Conservation (phyloP, 345 rosid genomes). For the Hibiscus mutabilis region DNA sequence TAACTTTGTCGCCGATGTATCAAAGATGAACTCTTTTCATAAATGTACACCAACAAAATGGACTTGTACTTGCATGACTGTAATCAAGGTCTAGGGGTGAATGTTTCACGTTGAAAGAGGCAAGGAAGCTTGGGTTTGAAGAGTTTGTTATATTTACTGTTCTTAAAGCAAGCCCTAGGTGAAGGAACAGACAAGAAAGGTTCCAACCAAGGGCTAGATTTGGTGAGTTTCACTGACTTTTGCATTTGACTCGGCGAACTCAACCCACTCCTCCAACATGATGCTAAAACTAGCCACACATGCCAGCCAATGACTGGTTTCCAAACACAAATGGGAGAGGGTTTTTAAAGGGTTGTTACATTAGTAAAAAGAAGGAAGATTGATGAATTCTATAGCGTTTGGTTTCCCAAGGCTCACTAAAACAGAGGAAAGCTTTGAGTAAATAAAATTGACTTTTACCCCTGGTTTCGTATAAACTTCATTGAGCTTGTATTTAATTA, state of each 20-base stretch:
- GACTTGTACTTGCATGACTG: neutral
- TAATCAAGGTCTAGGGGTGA: too few relatives aligned
- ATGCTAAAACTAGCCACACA: constrained; percentile 13
- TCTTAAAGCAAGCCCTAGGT: neutral
- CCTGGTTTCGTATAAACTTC: constrained; percentile 8
- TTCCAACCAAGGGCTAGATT: neutral
- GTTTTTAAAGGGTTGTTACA: neutral
- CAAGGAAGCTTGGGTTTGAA: too few relatives aligned
- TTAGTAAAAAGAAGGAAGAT: constrained; percentile 25
- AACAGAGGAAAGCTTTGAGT: constrained; percentile 21
- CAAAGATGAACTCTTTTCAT: too few relatives aligned
- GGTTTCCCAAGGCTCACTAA: constrained; percentile 41
- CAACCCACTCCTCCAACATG: neutral
- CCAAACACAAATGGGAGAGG: too few relatives aligned
- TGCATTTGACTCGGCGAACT: constrained; percentile 39
- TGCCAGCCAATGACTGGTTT: constrained; percentile 18
- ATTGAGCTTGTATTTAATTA: neutral
- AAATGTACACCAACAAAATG: too few relatives aligned
- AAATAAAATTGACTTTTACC: constrained; percentile 35
- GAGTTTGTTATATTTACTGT: too few relatives aligned
- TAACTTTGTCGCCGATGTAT: too few relatives aligned
- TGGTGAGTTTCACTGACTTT: neutral
- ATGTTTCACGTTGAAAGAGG: too few relatives aligned
- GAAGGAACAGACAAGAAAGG: neutral
- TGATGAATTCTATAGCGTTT: constrained; percentile 35